Base-by-base conservation (phyloP, 306 rosid species). In the Sechiopsis laciniata region DNA sequence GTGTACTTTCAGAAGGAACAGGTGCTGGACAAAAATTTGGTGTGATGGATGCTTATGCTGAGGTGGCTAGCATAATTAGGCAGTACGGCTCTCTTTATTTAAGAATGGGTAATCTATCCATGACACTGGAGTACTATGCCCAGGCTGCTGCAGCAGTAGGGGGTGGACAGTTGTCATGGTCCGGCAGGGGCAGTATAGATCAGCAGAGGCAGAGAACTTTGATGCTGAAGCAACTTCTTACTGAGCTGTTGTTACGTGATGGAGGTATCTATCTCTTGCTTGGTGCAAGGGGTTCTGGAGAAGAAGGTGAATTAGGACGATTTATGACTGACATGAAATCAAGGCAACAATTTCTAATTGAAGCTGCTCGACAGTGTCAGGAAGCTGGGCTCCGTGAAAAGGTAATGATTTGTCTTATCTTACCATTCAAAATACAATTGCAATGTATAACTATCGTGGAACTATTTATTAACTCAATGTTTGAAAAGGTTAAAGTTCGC, bases 81-180 rank as follows among this genome's bases (percentile, higher is more conserved):
- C 99, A 94, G 74, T 89, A 86, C 72, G 97, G 96, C 61, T 86
- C 99, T 76, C 77, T 85, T 80, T 91, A 83, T 80, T 74, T 91
- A 70, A 96, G 96, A 68, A 86, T 78, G 68, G 95, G 90, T 71
- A 84, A 88, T 80, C 89, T 91, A 72, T 82, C 82, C 65, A 61
- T 88, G 83, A 91, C 96, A 76, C 75, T 94, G 57, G 97, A 94
- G 77, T 94, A 91, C 80, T 91, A 87, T 77, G 99, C 96, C 52
- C 97, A 94, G 82, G 96, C 99, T 82, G 91, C 99, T 81, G 96
- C 99, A 67, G 92, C 91, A 5, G 95, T 94, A 46, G 99, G 99
- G 14, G 99, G 99, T 61, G 99, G 99, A 68, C 88, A 59, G 82
- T 62, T 84, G 85, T 89, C 97, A 3, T 94, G 99, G 99, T 85